A percentile compares a stretch with the other conserved stretches of the same genome.
Evolutionary conservation across 441 rosid genomes (phyloP).

Genomic region (Populus hybrid): DNA sequence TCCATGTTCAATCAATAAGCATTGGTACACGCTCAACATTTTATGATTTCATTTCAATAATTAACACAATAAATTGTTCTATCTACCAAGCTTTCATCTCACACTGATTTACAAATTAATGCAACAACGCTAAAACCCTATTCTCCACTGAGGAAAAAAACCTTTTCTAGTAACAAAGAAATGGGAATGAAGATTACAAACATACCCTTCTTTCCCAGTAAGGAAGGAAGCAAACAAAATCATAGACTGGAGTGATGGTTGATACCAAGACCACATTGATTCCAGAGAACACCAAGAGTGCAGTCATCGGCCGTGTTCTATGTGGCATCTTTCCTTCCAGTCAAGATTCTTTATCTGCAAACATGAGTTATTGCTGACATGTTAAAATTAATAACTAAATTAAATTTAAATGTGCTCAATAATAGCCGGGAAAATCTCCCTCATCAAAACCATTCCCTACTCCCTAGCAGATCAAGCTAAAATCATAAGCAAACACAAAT

Average conservation of each 20-base stretch:
- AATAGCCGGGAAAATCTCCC: not conserved
- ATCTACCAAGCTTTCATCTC: not conserved
- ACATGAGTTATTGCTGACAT: not conserved
- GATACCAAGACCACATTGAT: slow-evolving; percentile 59
- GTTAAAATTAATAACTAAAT: not conserved
- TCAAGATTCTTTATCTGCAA: not conserved
- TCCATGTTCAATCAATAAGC: not conserved
- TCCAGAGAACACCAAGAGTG: slow-evolving; percentile 68
- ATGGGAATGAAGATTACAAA: not conserved
- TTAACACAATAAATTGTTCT: not conserved
- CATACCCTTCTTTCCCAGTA: slow-evolving; percentile 90
- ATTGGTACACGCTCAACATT: not conserved
- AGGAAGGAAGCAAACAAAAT: slow-evolving; percentile 91
- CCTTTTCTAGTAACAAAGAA: not conserved
- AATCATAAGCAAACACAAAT: not conserved
- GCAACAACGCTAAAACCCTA: not conserved
- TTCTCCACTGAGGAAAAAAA: not conserved
- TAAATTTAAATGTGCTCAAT: not conserved
- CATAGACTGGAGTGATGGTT: slow-evolving; percentile 77
- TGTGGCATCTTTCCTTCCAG: slow-evolving; percentile 23
- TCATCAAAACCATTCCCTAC: not conserved
- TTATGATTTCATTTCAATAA: not conserved
- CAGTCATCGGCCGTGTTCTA: slow-evolving; percentile 69
- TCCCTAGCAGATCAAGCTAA: not conserved
- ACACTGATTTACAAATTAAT: not conserved